Base-by-base conservation (phyloP, 2,329 filamentous ascomycete species). In the Penicillium sp. region DNA sequence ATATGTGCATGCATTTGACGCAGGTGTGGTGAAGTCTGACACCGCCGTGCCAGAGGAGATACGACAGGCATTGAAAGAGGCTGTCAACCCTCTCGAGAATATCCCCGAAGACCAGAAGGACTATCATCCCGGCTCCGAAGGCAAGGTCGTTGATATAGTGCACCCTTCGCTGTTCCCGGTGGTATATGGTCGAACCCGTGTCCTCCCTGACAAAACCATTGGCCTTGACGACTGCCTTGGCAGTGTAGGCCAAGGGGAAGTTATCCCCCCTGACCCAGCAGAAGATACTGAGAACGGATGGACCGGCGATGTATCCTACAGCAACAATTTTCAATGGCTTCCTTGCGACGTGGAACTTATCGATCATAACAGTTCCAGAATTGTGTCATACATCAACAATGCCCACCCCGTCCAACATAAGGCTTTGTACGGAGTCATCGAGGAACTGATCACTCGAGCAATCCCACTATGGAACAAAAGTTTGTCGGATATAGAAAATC, bases 111-210 rank as follows among this genome's bases (percentile, higher is more conserved):
- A 72, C 0, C 47, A 74, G 31, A 83, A 83, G 61, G 86, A 89
- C 67, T 90, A 84, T 78, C 86, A 88, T 67, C 86, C 86, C 0
- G 75, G 79, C 2, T 84, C 81, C 0, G 72, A 84, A 31, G 68
- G 74, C 0, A 81, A 81, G 54, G 86, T 90, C 0, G 77, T 87
- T 1, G 81, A 90, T 64, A 71, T 90, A 0, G 81, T 90, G 1
- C 83, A 90, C 58, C 87, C 86, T 0, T 89, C 86, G 0, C 59
- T 74, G 9, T 75, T 69, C 40, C 71, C 72, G 0, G 49, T 75
- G 2, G 54, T 74, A 6, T 74, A 70, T 52, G 69, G 69, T 3
- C 54, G 51, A 4, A 69, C 58, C 13, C 58, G 58, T 2, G 58
- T 70, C 6, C 56, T 75, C 2, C 52, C 47, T 1, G 59, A 67